These are phyloP conservation scores for Aspergillus alliaceus DNA, from an alignment of 2,329 filamentous ascomycete species.

Conservation along the genomic window DNA sequence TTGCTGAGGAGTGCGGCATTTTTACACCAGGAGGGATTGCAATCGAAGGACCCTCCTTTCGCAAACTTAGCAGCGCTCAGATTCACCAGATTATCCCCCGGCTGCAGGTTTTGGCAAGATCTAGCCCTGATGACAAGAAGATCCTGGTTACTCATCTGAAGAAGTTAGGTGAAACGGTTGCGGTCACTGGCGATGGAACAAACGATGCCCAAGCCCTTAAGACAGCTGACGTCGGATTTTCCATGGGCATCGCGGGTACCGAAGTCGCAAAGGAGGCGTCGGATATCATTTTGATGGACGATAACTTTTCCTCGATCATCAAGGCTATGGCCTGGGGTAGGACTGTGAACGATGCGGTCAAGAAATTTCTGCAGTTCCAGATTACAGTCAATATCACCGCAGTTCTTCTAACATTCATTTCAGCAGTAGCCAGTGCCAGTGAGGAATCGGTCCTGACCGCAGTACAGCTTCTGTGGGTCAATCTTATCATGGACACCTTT, in stretches of 20 bases:
- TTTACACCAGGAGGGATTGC: conserved; percentile 66
- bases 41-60: conserved; percentile 77
- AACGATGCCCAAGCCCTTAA: conserved; percentile 81
- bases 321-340: conserved; percentile 80
- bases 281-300: conserved; percentile 83
- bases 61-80: conserved; percentile 65
- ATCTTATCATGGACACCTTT: conserved; percentile 70
- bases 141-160: conserved; percentile 71
- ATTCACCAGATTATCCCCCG: conserved; percentile 68
- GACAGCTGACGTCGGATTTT: conserved; percentile 79
- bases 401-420: conserved; percentile 64
- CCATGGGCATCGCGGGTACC: conserved; percentile 81
- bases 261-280: conserved; percentile 85
- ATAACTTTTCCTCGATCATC: conserved; percentile 84
- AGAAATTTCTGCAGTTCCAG: conserved; percentile 64
- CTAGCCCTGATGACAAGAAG: conserved; percentile 75
- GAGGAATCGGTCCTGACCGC: conserved; percentile 63
- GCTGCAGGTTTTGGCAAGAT: conserved; percentile 70
- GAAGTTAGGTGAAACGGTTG: conserved; percentile 73
- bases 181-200: conserved; percentile 80
- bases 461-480: conserved; percentile 68
- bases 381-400: conserved; percentile 66
- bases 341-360: conserved; percentile 74
- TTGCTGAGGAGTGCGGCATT: conserved; percentile 77
- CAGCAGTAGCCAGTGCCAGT: conserved; percentile 57